Percentiles rank a stretch among this genome's conserved stretches.
phyloP scores from a whole-genome alignment of 176 grass and related monocot genomes.

The Oryza officinalis region DNA sequence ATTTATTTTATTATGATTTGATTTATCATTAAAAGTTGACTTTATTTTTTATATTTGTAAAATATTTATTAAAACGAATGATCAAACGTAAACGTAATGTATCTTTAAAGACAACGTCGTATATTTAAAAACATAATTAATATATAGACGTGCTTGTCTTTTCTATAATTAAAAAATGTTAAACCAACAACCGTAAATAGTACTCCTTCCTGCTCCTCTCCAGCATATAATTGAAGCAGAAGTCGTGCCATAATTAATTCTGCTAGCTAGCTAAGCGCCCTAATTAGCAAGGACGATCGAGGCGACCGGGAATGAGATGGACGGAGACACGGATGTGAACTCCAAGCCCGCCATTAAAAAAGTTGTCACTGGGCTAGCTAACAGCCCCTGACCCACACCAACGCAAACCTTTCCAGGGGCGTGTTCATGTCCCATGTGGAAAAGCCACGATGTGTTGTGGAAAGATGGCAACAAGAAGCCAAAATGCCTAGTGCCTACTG shows the following conservation, averaged over 20 bases:
- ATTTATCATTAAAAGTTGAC: no score
- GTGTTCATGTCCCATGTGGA: slow-evolving; percentile 43
- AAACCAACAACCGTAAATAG: background rate
- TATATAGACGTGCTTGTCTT: no score
- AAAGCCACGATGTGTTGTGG: slow-evolving; percentile 24
- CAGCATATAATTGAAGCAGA: background rate
- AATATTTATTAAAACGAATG: no score
- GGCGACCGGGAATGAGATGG: background rate
- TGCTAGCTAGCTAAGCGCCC: slow-evolving; percentile 3
- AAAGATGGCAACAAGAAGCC: slow-evolving; percentile 29
- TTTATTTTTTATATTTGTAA: no score
- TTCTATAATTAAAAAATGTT: no score
- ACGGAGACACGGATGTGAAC: slow-evolving; percentile 1
- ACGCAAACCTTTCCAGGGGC: slow-evolving; percentile 4
- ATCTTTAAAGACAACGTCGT: no score
- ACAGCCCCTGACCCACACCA: slow-evolving; percentile 24
- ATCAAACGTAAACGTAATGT: no score
- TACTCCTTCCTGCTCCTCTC: background rate
- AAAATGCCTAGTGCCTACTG: background rate
- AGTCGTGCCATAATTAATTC: slow-evolving; percentile 22
- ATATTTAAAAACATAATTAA: no score
- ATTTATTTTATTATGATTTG: no score
- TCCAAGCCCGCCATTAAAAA: slow-evolving; percentile 26
- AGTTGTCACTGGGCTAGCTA: slow-evolving; percentile 29
- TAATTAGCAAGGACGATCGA: slow-evolving; percentile 31